These are phyloP conservation scores for Candida krabiensis DNA, from an alignment of 805 yeast genomes.

Conservation along the genomic window DNA sequence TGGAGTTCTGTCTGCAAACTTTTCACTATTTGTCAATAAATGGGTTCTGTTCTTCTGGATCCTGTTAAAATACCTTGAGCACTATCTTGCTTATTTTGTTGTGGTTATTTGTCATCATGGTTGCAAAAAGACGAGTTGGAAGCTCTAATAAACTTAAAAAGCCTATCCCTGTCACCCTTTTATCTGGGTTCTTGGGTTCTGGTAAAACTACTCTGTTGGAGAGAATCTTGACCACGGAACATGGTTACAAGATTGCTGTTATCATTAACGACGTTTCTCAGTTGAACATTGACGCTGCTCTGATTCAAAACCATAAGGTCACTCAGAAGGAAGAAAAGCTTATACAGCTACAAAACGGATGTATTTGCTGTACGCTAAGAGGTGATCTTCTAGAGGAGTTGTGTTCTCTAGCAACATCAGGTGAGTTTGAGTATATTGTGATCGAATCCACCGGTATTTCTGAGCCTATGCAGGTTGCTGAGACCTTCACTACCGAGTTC, in stretches of 20 bases:
- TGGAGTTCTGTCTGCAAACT: no score
- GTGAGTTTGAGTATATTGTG: slow-evolving; percentile 41
- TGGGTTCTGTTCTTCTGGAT: no score
- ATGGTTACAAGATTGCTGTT: slow-evolving; percentile 44
- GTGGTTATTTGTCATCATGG: no score
- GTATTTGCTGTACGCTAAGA: slow-evolving; percentile 48
- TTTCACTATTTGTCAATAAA: no score
- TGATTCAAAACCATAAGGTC: slow-evolving; percentile 40
- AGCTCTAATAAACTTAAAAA: no score
- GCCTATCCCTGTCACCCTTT: slow-evolving; percentile 45
- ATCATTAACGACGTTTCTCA: slow-evolving; percentile 47
- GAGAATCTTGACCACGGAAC: slow-evolving; percentile 38
- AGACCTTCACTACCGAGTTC: slow-evolving; percentile 46
- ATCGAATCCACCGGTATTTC: slow-evolving; percentile 49
- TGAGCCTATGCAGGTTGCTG: slow-evolving; percentile 53
- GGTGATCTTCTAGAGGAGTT: slow-evolving; percentile 47
- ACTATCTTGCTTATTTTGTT: no score
- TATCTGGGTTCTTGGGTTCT: slow-evolving; percentile 47
- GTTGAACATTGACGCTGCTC: slow-evolving; percentile 42
- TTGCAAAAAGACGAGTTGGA: no score
- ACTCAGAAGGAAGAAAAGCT: slow-evolving; percentile 42
- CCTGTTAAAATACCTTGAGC: no score
- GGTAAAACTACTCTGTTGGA: slow-evolving; percentile 50
- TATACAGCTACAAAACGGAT: slow-evolving; percentile 47
- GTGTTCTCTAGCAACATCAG: slow-evolving; percentile 34